phyloP scores from a whole-genome alignment of 441 rosid genomes.

The Brassica hybrid region DNA sequence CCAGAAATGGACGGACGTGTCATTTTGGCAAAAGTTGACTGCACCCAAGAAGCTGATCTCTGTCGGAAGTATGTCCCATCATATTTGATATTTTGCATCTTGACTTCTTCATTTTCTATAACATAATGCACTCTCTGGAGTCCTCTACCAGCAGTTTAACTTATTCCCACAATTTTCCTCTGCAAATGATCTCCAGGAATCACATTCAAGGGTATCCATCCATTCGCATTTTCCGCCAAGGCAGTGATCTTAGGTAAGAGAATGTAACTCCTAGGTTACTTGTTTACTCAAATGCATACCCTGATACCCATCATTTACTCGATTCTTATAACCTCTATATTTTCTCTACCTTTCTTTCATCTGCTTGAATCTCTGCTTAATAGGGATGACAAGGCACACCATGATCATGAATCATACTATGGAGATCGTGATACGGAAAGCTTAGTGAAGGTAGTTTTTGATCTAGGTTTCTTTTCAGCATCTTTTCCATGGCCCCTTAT shows the following conservation, averaged over 20 bases:
- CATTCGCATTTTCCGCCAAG: slow-evolving; percentile 95
- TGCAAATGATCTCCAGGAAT: slow-evolving; percentile 56
- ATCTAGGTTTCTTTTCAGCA: slow-evolving; percentile 30
- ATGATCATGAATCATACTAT: slow-evolving; percentile 96
- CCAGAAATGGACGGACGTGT: slow-evolving; percentile 93
- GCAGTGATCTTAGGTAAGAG: slow-evolving; percentile 83
- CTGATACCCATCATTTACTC: slow-evolving; percentile 7
- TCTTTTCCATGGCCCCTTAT: slow-evolving; percentile 2
- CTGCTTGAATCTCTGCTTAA: neutral
- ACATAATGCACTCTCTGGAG: slow-evolving; percentile 12
- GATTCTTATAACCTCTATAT: neutral
- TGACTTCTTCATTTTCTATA: slow-evolving; percentile 22
- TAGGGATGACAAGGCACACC: slow-evolving; percentile 92
- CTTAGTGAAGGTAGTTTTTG: slow-evolving; percentile 73
- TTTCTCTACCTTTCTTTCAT: slow-evolving; percentile 1
- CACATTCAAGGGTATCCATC: slow-evolving; percentile 99
- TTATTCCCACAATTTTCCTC: slow-evolving; percentile 16
- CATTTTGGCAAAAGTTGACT: slow-evolving; percentile 89
- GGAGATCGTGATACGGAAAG: slow-evolving; percentile 98
- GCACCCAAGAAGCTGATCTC: slow-evolving; percentile 78
- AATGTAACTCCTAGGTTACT: slow-evolving; percentile 7
- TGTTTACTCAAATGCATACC: slow-evolving; percentile 15
- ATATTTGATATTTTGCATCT: slow-evolving; percentile 32
- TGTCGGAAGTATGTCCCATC: slow-evolving; percentile 75
- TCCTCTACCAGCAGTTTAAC: slow-evolving; percentile 12